These are phyloP conservation scores for Pterulicium gracile DNA, from an alignment of 1,284 basidiomycete species.

Conservation along the genomic window DNA sequence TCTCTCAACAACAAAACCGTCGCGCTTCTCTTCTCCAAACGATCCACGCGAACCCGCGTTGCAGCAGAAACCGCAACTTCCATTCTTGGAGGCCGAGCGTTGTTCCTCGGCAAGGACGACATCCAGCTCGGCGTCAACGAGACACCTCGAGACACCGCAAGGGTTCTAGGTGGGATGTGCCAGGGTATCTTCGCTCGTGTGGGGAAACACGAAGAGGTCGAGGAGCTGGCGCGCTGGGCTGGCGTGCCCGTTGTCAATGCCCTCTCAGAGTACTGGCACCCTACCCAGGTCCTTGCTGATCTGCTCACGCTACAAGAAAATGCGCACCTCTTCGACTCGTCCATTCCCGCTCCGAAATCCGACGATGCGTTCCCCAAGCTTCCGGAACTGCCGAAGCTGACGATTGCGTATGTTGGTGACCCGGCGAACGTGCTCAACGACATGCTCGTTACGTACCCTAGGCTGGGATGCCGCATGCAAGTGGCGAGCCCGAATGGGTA, in stretches of 20 bases:
- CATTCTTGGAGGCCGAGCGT: constrained; percentile 78
- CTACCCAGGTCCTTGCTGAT: constrained; percentile 93
- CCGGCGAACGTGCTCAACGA: constrained; percentile 95
- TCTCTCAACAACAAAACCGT: constrained; percentile 74
- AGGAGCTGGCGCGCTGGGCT: constrained; percentile 86
- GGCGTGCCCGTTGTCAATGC: constrained; percentile 94
- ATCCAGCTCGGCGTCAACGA: constrained; percentile 98
- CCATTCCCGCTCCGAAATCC: constrained; percentile 8
- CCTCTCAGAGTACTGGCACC: constrained; percentile 92
- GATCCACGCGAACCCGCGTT: constrained; percentile 87
- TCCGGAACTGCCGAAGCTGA: constrained; percentile 51
- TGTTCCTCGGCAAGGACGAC: constrained; percentile 88
- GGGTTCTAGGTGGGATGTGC: constrained; percentile 89
- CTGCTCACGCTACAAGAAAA: constrained; percentile 83
- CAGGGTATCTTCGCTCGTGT: constrained; percentile 98
- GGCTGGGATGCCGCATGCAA: constrained; percentile 80
- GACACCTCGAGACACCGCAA: constrained; percentile 73
- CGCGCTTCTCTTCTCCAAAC: constrained; percentile 87
- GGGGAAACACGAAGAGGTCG: constrained; percentile 84
- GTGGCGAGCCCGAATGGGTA: constrained; percentile 77
- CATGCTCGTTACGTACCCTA: constrained; percentile 91
- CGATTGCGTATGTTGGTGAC: constrained; percentile 91
- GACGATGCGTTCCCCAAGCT: constrained; percentile 19
- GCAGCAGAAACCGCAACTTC: constrained; percentile 75
- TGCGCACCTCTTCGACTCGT: constrained; percentile 34